A percentile compares a stretch with the other conserved stretches of the same genome.
Conservation (phyloP, 2,329 filamentous ascomycete species). For the Sporothrix protearum region DNA sequence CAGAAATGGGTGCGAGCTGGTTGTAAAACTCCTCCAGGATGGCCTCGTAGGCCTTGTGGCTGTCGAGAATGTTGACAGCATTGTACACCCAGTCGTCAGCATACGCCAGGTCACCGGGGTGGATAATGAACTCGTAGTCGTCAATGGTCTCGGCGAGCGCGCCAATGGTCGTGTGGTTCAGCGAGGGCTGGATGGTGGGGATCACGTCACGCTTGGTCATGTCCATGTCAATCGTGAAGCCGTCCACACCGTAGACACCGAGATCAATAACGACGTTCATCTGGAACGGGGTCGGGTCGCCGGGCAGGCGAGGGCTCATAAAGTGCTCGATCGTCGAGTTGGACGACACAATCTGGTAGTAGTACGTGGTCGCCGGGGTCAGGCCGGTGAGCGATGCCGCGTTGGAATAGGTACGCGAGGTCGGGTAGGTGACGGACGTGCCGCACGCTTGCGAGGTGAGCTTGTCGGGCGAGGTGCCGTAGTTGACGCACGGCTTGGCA, state of each 20-base stretch:
- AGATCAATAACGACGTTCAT: conserved; percentile 53
- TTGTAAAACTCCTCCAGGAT: conserved; percentile 84
- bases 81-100: conserved; percentile 55
- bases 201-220: conserved; percentile 47
- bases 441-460: conserved; percentile 43
- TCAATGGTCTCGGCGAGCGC: conserved; percentile 50
- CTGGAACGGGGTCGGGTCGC: conserved; percentile 53
- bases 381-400: conserved; percentile 46
- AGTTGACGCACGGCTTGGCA: conserved; percentile 47
- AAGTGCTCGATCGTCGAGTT: conserved; percentile 55
- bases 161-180: conserved; percentile 58
- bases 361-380: conserved; percentile 53
- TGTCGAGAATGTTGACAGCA: conserved; percentile 58
- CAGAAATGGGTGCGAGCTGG: conserved; percentile 52
- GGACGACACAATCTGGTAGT: conserved; percentile 56
- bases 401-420: conserved; percentile 54
- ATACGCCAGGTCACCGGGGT: conserved; percentile 56
- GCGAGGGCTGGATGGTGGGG: conserved; percentile 47
- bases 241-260: conserved; percentile 52
- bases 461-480: conserved; percentile 43
- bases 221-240: conserved; percentile 47
- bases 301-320: conserved; percentile 50
- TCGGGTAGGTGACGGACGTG: conserved; percentile 48
- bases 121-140: conserved; percentile 54
- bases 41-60: conserved; percentile 94